These are phyloP conservation scores for Mycena polygramma DNA, from an alignment of 768 basidiomycete genomes.

Conservation along the genomic window DNA sequence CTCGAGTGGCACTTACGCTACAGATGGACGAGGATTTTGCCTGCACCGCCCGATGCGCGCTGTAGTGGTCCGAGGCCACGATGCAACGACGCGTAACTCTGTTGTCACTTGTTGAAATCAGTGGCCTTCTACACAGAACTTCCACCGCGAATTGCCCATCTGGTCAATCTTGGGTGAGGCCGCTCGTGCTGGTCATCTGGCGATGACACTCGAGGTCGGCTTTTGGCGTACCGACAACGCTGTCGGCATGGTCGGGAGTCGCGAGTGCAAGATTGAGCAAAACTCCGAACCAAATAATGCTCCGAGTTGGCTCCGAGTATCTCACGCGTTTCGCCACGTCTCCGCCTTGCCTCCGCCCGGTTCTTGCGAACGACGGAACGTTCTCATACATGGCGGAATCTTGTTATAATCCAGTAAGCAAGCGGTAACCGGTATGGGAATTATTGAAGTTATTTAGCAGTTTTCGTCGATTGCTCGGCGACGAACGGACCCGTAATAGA, in stretches of 20 bases:
- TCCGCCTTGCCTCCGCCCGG: background rate
- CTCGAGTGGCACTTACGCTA: slow-evolving; percentile 23
- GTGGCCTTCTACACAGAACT: slow-evolving; percentile 27
- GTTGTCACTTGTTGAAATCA: slow-evolving; percentile 31
- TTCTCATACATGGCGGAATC: background rate
- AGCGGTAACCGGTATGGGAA: background rate
- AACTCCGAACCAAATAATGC: slow-evolving; percentile 20
- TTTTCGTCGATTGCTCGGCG: background rate
- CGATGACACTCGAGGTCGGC: background rate
- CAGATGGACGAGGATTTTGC: slow-evolving; percentile 13
- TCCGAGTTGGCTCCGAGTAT: slow-evolving; percentile 30
- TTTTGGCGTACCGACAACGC: background rate
- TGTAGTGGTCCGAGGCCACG: slow-evolving; percentile 35
- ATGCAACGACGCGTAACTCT: slow-evolving; percentile 37
- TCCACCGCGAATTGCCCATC: slow-evolving; percentile 13
- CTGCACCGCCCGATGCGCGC: slow-evolving; percentile 26
- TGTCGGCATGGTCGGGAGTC: slow-evolving; percentile 12
- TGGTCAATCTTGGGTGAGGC: slow-evolving; percentile 3
- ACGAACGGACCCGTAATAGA: background rate
- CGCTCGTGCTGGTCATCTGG: slow-evolving; percentile 23
- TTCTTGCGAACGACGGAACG: background rate
- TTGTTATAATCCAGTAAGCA: background rate
- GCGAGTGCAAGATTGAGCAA: slow-evolving; percentile 9
- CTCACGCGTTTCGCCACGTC: slow-evolving; percentile 23
- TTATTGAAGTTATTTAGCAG: background rate